Conservation (phyloP, 177 flowering plant genomes). For the Vitis hybrid region DNA sequence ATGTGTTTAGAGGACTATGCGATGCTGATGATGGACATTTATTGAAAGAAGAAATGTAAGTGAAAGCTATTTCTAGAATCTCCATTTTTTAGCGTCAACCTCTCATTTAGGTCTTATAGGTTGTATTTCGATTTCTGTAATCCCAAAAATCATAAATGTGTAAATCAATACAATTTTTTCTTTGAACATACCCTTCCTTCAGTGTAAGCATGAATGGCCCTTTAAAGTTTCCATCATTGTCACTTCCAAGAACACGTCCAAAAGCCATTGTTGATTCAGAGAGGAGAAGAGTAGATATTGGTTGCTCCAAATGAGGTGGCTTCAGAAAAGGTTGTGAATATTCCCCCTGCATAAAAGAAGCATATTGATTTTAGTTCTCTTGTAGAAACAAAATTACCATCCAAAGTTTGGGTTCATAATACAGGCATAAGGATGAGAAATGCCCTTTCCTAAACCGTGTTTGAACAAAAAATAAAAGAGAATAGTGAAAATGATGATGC, state of each 20-base stretch:
- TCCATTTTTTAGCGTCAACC: too few species aligned
- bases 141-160: not conserved
- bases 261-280: conserved; percentile 85
- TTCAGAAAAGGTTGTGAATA: conserved; percentile 86
- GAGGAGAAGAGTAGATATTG: conserved; percentile 74
- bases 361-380: too few species aligned
- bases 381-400: not conserved
- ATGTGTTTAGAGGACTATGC: not conserved
- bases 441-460: conserved; percentile 1
- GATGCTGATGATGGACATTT: not conserved
- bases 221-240: conserved; percentile 74
- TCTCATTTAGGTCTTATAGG: too few species aligned
- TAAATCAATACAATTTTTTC: not conserved
- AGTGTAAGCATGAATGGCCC: conserved; percentile 76
- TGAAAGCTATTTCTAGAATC: too few species aligned
- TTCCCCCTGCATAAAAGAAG: conserved; percentile 60
- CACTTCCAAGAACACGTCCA: conserved; percentile 69
- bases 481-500: not conserved
- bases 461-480: not conserved
- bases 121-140: not conserved
- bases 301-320: conserved; percentile 97
- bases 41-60: not conserved
- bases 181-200: conserved; percentile 69
- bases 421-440: not conserved
- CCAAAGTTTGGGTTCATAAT: not conserved